phyloP scores from a whole-genome alignment of 805 yeast genomes.

The Barnettozyma pratensis region DNA sequence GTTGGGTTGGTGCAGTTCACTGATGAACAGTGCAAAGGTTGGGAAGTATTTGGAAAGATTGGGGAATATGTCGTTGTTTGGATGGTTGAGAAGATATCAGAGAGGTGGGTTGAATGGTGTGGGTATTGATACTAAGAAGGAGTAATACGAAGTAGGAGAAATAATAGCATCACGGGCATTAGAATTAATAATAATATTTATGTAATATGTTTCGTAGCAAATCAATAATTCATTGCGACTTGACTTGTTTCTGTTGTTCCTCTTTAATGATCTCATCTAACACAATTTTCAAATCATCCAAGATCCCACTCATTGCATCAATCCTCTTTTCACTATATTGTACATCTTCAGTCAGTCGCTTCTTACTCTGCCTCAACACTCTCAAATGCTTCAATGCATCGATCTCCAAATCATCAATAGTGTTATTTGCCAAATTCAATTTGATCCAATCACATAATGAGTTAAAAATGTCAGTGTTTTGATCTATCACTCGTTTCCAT shows the following conservation, averaged over 20 bases:
- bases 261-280: constrained; percentile 1
- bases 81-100: neutral
- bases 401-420: neutral
- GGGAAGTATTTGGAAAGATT: neutral
- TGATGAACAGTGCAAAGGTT: constrained; percentile 1
- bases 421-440: neutral
- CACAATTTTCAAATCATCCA: neutral
- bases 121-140: neutral
- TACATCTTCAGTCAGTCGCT: neutral
- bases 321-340: neutral
- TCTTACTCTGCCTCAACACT: neutral
- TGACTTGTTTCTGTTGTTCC: neutral
- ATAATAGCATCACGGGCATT: neutral
- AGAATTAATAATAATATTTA: neutral
- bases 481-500: constrained; percentile 24
- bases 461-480: constrained; percentile 26
- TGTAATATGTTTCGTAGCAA: too few species aligned
- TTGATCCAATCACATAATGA: constrained; percentile 9
- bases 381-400: neutral
- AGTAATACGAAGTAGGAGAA: neutral
- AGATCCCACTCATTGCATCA: neutral
- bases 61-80: neutral
- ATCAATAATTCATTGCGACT: too few species aligned
- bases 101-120: neutral
- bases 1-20: neutral